Evolutionary conservation across 306 rosid genomes (phyloP).

Genomic region (Quillaja saponaria): DNA sequence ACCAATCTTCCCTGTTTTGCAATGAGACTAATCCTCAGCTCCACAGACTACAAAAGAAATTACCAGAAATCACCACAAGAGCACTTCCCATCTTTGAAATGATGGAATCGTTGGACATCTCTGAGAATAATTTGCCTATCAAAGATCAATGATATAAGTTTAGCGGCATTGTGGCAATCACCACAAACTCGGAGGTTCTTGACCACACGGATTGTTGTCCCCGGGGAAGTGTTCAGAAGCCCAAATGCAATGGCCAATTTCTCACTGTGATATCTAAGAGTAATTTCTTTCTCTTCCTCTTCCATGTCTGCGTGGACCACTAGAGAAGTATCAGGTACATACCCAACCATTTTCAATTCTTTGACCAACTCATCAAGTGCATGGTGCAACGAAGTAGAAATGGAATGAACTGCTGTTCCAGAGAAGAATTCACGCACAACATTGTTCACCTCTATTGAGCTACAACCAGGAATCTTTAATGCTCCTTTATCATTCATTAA

Average conservation of each 20-base stretch:
- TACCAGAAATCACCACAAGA: slow-evolving; percentile 93
- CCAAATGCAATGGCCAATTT: slow-evolving; percentile 79
- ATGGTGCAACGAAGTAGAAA: slow-evolving; percentile 47
- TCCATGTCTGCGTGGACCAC: slow-evolving; percentile 67
- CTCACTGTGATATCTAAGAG: slow-evolving; percentile 83
- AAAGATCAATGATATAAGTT: slow-evolving; percentile 64
- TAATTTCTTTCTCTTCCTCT: slow-evolving; percentile 61
- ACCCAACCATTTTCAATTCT: slow-evolving; percentile 72
- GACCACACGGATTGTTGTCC: slow-evolving; percentile 71
- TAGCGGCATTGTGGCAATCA: slow-evolving; percentile 81
- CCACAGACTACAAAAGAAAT: slow-evolving; percentile 20
- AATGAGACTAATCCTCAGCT: slow-evolving; percentile 12
- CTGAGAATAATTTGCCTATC: slow-evolving; percentile 69
- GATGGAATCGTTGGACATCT: slow-evolving; percentile 84
- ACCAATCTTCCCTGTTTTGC: not conserved
- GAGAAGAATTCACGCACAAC: slow-evolving; percentile 86
- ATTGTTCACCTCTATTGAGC: slow-evolving; percentile 80
- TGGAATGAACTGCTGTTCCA: slow-evolving; percentile 62
- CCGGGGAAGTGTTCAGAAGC: slow-evolving; percentile 65
- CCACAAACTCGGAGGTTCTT: slow-evolving; percentile 82
- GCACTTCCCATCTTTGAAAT: slow-evolving; percentile 73
- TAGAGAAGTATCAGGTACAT: slow-evolving; percentile 70
- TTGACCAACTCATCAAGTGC: slow-evolving; percentile 70
- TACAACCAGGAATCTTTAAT: slow-evolving; percentile 76
- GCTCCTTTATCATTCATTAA: slow-evolving; percentile 70